Evolutionary conservation across 495 filamentous ascomycete genomes (phyloP), one percentile per base, ranked within the genome.

Genomic region (Aspergillus asperescens): DNA sequence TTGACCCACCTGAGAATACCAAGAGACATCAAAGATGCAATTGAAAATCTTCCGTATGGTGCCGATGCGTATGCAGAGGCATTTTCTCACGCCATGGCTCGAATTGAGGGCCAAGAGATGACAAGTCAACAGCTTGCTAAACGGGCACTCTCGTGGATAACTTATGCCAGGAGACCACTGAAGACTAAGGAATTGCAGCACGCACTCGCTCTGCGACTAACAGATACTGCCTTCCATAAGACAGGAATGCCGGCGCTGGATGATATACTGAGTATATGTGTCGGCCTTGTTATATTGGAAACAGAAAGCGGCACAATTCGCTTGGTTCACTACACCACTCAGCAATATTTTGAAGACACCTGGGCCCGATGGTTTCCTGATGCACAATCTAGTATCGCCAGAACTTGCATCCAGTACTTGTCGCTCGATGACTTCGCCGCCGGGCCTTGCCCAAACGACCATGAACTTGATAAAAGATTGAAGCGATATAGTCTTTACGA

Each of bases 191-290:
- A 83, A 49, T 60, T 85, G 3, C 67, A 67, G 19, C 62, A 76
- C 58, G 78, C 77, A 0, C 58, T 82, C 22, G 75, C 72, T 0
- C 60, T 80, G 0, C 59, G 74, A 29, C 0, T 48, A 0, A 60
- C 46, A 3, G 47, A 61, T 0, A 20, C 16, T 3, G n/a, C 24
- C 0, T 7, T 38, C n/a, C 19, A 48, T 16, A 20, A 48, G 1
- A 19, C 23, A 10, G 25, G 34, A 8, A 5, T 48, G 5, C 22
- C 40, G 27, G 22, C 10, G 3, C 9, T 15, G 7, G 8, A 25
- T 2, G 40, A 43, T 24, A 57, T 70, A 9, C 24, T 62, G 4
- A 56, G 59, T 40, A 58, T 66, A 15, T 73, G 69, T 37, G 54
- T 58, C 19, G 69, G 69, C 0, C 57, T 73, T 16, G 68, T 71